Evolutionary conservation across 495 filamentous ascomycete genomes (phyloP).

Genomic region (Penicillium malachiteum): DNA sequence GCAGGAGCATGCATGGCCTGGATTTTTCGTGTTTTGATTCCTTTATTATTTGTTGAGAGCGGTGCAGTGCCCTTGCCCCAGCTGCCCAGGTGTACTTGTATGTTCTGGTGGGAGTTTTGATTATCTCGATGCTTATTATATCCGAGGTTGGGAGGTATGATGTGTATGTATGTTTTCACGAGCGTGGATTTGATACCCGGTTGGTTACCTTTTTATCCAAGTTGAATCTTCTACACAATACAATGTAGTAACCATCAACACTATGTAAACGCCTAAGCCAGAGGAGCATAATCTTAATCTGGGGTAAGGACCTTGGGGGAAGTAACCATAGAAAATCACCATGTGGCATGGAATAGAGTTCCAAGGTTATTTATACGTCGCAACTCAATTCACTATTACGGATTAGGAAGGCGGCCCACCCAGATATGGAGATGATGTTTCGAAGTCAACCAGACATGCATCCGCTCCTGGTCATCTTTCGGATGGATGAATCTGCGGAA

Average conservation of each 20-base stretch:
- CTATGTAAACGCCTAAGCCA: too few species aligned
- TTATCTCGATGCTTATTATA: not conserved
- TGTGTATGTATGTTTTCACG: conserved; percentile 2
- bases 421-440: not conserved
- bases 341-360: not conserved
- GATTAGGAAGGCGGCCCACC: not conserved
- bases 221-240: not conserved
- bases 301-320: not conserved
- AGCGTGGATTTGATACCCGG: conserved; percentile 10
- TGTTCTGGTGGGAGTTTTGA: not conserved
- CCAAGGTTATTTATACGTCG: not conserved
- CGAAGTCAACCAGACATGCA: not conserved
- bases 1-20: not conserved
- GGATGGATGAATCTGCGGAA: too few species aligned
- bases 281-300: too few species aligned
- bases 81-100: conserved; percentile 3
- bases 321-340: not conserved
- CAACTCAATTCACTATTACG: not conserved
- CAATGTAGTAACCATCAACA: too few species aligned
- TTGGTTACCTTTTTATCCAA: conserved; percentile 1
- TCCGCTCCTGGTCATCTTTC: not conserved
- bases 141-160: not conserved
- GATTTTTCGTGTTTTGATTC: not conserved
- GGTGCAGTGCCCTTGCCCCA: not conserved
- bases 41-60: not conserved